Evolutionary conservation across 805 yeast species (phyloP).

Genomic region (Pichia insulana): DNA sequence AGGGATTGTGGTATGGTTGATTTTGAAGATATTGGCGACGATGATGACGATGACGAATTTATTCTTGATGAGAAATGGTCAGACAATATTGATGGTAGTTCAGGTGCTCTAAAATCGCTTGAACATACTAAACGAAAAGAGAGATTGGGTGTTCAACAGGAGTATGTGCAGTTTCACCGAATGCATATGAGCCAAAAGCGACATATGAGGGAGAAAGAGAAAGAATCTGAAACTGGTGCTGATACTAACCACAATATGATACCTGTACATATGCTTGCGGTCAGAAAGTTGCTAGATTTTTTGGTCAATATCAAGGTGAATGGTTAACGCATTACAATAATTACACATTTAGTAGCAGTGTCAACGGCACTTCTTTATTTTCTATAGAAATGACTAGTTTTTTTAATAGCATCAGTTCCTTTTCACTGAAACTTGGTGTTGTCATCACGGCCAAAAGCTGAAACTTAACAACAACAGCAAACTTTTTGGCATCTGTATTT

Average conservation of each 20-base stretch:
- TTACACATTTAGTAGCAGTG: too few relatives aligned
- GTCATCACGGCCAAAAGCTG: too few relatives aligned
- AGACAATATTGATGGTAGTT: neutral
- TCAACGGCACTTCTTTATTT: too few relatives aligned
- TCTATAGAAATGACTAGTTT: too few relatives aligned
- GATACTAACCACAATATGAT: slow-evolving; percentile 31
- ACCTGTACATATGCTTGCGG: slow-evolving; percentile 73
- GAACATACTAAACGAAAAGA: slow-evolving; percentile 7
- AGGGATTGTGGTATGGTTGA: slow-evolving; percentile 24
- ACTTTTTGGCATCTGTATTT: too few relatives aligned
- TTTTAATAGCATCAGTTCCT: too few relatives aligned
- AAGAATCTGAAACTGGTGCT: slow-evolving; percentile 1
- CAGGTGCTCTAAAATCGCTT: neutral
- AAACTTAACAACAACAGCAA: too few relatives aligned
- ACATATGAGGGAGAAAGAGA: slow-evolving; percentile 5
- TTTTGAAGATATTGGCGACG: slow-evolving; percentile 26
- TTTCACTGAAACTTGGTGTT: too few relatives aligned
- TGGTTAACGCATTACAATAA: slow-evolving; percentile 2
- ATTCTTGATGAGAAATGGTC: slow-evolving; percentile 6
- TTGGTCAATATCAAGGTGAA: slow-evolving; percentile 47
- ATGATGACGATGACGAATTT: slow-evolving; percentile 10
- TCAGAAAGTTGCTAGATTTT: slow-evolving; percentile 48
- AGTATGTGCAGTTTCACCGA: slow-evolving; percentile 12
- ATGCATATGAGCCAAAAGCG: slow-evolving; percentile 12
- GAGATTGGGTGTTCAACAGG: slow-evolving; percentile 9